phyloP scores from a whole-genome alignment of 352 stramenopile genomes.

The Phytophthora rubi region DNA sequence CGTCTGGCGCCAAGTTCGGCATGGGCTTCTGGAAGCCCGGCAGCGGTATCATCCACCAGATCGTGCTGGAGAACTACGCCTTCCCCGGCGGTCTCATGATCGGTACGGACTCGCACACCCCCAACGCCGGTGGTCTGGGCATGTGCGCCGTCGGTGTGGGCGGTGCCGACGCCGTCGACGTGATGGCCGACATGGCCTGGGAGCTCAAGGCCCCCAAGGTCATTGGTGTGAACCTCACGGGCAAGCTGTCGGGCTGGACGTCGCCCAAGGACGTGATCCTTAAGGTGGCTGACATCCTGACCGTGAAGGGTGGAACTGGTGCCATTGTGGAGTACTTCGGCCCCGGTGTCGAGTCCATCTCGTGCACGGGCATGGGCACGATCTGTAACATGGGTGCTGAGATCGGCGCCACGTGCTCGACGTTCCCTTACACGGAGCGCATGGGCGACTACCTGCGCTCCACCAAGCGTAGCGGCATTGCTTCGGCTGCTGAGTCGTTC shows the following conservation, averaged over 20 bases:
- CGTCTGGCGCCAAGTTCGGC: slow-evolving; percentile 92
- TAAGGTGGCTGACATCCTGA: slow-evolving; percentile 94
- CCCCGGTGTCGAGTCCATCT: slow-evolving; percentile 92
- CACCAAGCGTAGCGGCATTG: slow-evolving; percentile 90
- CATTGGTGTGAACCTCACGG: slow-evolving; percentile 94
- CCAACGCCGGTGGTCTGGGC: slow-evolving; percentile 92
- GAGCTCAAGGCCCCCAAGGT: slow-evolving; percentile 96
- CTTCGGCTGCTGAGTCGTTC: slow-evolving; percentile 90
- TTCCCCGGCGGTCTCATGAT: slow-evolving; percentile 96
- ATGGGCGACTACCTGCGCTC: slow-evolving; percentile 94
- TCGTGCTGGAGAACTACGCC: slow-evolving; percentile 95
- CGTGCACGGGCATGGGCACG: slow-evolving; percentile 94
- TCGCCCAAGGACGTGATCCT: slow-evolving; percentile 95
- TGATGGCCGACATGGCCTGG: slow-evolving; percentile 95
- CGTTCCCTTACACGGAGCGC: slow-evolving; percentile 93
- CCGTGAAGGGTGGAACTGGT: slow-evolving; percentile 93
- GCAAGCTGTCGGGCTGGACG: slow-evolving; percentile 93
- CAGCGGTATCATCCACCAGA: slow-evolving; percentile 95
- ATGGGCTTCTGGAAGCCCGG: slow-evolving; percentile 96
- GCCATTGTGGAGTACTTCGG: slow-evolving; percentile 96
- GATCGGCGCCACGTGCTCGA: slow-evolving; percentile 94
- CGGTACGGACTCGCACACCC: slow-evolving; percentile 94
- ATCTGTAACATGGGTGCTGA: slow-evolving; percentile 97
- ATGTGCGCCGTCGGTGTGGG: slow-evolving; percentile 95
- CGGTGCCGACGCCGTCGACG: slow-evolving; percentile 92